Conservation (phyloP, 345 rosid genomes). For the Kernera saxatilis region DNA sequence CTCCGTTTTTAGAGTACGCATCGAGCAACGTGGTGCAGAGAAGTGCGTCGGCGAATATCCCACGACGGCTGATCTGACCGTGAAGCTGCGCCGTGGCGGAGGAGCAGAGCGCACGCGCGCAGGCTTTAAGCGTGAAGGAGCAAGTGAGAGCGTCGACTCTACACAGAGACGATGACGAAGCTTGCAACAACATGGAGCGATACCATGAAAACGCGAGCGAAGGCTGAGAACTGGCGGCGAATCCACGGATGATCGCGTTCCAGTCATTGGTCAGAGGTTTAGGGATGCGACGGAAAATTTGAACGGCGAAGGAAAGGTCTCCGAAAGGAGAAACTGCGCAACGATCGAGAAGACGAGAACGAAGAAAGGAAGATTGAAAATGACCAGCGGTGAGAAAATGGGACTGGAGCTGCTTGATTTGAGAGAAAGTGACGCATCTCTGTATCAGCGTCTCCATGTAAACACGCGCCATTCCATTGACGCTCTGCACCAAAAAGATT, state of each 20-base stretch:
- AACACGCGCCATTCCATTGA: conserved; percentile 31
- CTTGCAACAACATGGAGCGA: conserved; percentile 39
- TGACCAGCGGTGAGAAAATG: conserved; percentile 53
- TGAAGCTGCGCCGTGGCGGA: conserved; percentile 56
- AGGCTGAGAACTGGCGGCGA: conserved; percentile 50
- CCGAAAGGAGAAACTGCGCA: conserved; percentile 55
- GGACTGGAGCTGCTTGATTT: conserved; percentile 63
- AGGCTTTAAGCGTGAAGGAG: conserved; percentile 74
- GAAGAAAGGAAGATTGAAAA: conserved; percentile 40
- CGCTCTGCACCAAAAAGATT: neutral
- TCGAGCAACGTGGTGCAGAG: conserved; percentile 76
- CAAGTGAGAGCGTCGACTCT: conserved; percentile 75
- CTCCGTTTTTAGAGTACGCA: conserved; percentile 58
- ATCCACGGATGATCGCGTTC: conserved; percentile 84
- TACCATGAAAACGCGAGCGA: conserved; percentile 52
- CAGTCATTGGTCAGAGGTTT: conserved; percentile 73
- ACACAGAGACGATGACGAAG: conserved; percentile 25
- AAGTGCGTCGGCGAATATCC: conserved; percentile 60
- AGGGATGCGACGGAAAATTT: conserved; percentile 41
- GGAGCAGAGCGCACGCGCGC: conserved; percentile 55
- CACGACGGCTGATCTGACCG: conserved; percentile 43
- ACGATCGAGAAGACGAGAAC: conserved; percentile 73
- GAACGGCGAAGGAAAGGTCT: conserved; percentile 51
- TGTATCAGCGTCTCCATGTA: conserved; percentile 38
- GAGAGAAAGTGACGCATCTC: conserved; percentile 43